Base-by-base conservation (phyloP, 129 eudicot species). In the Artemisia annua region DNA sequence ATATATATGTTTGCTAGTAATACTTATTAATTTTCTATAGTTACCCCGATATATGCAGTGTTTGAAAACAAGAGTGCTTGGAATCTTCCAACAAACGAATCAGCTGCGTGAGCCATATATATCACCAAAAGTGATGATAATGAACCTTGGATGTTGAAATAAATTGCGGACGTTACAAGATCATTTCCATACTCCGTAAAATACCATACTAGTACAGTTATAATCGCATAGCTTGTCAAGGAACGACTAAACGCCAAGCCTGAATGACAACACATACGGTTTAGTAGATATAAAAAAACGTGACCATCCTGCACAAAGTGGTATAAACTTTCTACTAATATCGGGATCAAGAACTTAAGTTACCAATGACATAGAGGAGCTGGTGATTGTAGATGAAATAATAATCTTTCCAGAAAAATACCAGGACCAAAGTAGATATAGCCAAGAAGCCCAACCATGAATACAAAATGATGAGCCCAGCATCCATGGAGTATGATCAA, bases 101-200 rank as follows among this genome's bases (percentile, higher is more conserved):
- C 52, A 6, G 78, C 78, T 24, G 70, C 26, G 30, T 35, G 55
- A 53, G 72, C 79, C 79, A 64, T 74, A 13, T 50, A 12, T 63
- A 74, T 52, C 65, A 64, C 72, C 9, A 64, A 64, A 63, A 73
- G 14, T 3, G 70, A 73, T 6, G 70, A 73, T 18, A 73, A 62
- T n/a, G 78, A 50, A 30, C 22, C 51, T 20, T 73, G 70, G 26
- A 74, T 35, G 72, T 64, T 74, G 20, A 64, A 9, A 1, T 32
- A 74, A 16, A 64, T 24, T 7, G 72, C 63, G 11, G 72, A 52
- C 28, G 5, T 12, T 18, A 15, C 78, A 11, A 74, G 63, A 63
- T 63, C 71, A 32, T 39, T 35, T 3, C 3, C 54, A 16, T 52
- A 3, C 53, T 18, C 2, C 39, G 71, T 51, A 50, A 74, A 63